A percentile compares a stretch with the other conserved stretches of the same genome.
These are phyloP conservation scores for Didymella lethalis DNA, from an alignment of 2,329 filamentous ascomycete genomes.

Conservation along the genomic window DNA sequence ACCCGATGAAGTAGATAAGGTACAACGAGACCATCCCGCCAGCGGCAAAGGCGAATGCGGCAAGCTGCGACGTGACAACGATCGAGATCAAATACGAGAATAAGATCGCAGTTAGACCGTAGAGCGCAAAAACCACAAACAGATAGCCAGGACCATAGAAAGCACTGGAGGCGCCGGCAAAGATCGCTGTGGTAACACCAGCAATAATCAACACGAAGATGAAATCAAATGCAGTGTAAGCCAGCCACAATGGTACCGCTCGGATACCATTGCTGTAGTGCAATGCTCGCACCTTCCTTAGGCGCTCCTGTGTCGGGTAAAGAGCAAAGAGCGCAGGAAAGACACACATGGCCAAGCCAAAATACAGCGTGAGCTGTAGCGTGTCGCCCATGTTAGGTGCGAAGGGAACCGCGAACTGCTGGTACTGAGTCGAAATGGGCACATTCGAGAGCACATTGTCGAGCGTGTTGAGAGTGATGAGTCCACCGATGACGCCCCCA, in stretches of 20 bases:
- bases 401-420: slow-evolving; percentile 78
- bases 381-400: slow-evolving; percentile 73
- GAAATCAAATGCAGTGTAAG: slow-evolving; percentile 84
- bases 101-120: slow-evolving; percentile 78
- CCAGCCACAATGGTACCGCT: slow-evolving; percentile 81
- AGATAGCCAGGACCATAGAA: slow-evolving; percentile 85
- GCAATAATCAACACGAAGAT: slow-evolving; percentile 72
- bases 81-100: slow-evolving; percentile 84
- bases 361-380: slow-evolving; percentile 81
- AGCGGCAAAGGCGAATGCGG: slow-evolving; percentile 83
- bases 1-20: slow-evolving; percentile 58
- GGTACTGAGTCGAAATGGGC: slow-evolving; percentile 75
- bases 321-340: slow-evolving; percentile 88
- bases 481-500: slow-evolving; percentile 66
- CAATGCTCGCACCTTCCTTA: slow-evolving; percentile 79
- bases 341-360: slow-evolving; percentile 77
- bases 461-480: slow-evolving; percentile 91
- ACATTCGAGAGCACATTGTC: slow-evolving; percentile 75
- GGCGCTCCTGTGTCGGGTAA: slow-evolving; percentile 85
- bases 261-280: slow-evolving; percentile 93
- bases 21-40: slow-evolving; percentile 71
- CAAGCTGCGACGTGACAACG: slow-evolving; percentile 78
- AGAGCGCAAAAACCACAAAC: slow-evolving; percentile 81
- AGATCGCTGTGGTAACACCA: slow-evolving; percentile 72
- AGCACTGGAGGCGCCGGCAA: slow-evolving; percentile 67